Conservation (phyloP, 805 yeast species). For the Yarrowia divulgata region DNA sequence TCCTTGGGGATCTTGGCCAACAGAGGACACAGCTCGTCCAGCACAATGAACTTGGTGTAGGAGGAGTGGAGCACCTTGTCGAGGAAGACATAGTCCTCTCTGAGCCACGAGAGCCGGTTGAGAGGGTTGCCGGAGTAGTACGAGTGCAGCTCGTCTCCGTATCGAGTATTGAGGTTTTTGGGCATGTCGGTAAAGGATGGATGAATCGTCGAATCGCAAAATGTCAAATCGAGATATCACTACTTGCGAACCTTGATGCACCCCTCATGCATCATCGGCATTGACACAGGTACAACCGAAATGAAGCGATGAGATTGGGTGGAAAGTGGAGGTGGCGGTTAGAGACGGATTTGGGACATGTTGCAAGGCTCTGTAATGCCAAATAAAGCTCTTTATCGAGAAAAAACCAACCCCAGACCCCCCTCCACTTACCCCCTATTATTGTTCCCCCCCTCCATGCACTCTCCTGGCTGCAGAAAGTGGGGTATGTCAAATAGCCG, state of each 20-base stretch:
- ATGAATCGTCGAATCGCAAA: no score
- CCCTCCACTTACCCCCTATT: no score
- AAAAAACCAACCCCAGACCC: no score
- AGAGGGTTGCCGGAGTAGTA: slow-evolving; percentile 61
- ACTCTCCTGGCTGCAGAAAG: no score
- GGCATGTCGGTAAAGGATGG: slow-evolving; percentile 7
- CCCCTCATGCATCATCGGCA: slow-evolving; percentile 14
- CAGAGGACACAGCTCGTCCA: slow-evolving; percentile 47
- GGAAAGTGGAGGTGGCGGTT: not conserved
- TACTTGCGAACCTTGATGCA: slow-evolving; percentile 16
- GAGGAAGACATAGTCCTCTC: slow-evolving; percentile 64
- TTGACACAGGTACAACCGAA: not conserved
- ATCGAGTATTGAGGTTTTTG: slow-evolving; percentile 34
- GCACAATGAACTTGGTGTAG: slow-evolving; percentile 60
- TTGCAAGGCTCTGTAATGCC: not conserved
- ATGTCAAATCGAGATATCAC: no score
- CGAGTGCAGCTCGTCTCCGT: slow-evolving; percentile 49
- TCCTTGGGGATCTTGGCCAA: slow-evolving; percentile 37
- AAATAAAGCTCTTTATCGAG: no score
- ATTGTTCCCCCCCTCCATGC: no score
- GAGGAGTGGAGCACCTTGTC: slow-evolving; percentile 55
- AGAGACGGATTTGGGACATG: not conserved
- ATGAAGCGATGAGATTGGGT: not conserved
- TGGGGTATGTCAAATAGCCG: no score
- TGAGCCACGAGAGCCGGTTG: slow-evolving; percentile 68